Evolutionary conservation across 2,329 filamentous ascomycete species (phyloP).

Genomic region (Verticillium nonalfalfae): DNA sequence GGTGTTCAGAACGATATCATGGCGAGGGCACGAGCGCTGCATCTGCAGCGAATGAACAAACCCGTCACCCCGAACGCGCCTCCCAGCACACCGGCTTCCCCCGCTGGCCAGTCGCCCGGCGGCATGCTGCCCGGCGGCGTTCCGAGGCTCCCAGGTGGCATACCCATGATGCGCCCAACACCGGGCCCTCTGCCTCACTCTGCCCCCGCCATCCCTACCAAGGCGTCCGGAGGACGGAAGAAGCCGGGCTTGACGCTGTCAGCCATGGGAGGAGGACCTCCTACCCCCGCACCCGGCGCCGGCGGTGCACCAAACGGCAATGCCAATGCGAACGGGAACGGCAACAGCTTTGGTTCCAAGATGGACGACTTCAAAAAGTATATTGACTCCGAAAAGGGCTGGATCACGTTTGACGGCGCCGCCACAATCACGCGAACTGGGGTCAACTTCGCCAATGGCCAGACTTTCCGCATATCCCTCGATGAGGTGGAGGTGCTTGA

Average conservation of each 20-base stretch:
- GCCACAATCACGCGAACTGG: slow-evolving; percentile 83
- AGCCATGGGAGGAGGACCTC: slow-evolving; percentile 33
- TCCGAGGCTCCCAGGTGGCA: slow-evolving; percentile 27
- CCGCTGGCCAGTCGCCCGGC: slow-evolving; percentile 14
- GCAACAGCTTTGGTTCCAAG: slow-evolving; percentile 36
- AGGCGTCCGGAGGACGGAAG: slow-evolving; percentile 54
- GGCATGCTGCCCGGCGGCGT: slow-evolving; percentile 32
- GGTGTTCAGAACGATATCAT: slow-evolving; percentile 31
- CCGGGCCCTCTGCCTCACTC: slow-evolving; percentile 46
- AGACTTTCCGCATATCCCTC: slow-evolving; percentile 86
- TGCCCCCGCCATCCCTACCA: slow-evolving; percentile 40
- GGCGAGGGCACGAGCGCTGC: slow-evolving; percentile 41
- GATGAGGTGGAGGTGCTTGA: slow-evolving; percentile 92
- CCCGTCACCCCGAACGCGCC: slow-evolving; percentile 18
- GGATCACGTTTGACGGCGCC: slow-evolving; percentile 87
- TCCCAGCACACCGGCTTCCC: slow-evolving; percentile 10
- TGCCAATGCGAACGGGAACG: slow-evolving; percentile 19
- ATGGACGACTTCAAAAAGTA: slow-evolving; percentile 65
- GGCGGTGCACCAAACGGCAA: slow-evolving; percentile 15
- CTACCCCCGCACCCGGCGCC: slow-evolving; percentile 26
- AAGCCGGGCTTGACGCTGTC: slow-evolving; percentile 55
- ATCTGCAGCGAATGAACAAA: slow-evolving; percentile 36
- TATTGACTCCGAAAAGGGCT: slow-evolving; percentile 87
- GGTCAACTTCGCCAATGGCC: slow-evolving; percentile 86
- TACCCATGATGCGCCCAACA: slow-evolving; percentile 38